These are phyloP conservation scores for Aspergillus ostianus DNA, from an alignment of 495 filamentous ascomycete genomes.

Conservation along the genomic window DNA sequence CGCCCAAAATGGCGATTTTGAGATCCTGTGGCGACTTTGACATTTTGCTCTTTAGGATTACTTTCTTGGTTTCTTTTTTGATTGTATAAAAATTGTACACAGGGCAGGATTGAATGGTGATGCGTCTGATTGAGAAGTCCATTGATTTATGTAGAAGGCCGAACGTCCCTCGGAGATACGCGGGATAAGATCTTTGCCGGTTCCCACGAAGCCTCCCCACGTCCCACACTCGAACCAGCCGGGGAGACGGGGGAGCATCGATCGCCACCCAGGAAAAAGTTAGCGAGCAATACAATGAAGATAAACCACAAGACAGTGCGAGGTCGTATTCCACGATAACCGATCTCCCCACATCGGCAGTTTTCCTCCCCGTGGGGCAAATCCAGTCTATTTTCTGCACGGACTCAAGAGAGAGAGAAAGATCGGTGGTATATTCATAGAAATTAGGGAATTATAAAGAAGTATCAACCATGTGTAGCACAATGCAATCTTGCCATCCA, in stretches of 20 bases:
- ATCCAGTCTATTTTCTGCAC: no score
- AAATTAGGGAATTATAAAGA: not conserved
- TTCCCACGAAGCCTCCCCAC: conserved; percentile 12
- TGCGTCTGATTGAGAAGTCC: no score
- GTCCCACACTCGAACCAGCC: conserved; percentile 17
- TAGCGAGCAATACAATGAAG: not conserved
- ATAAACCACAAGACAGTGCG: not conserved
- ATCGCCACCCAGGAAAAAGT: no score
- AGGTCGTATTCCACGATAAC: not conserved
- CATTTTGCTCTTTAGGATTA: conserved; percentile 19
- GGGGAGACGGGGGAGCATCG: not conserved
- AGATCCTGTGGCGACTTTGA: conserved; percentile 37
- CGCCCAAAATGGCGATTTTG: conserved; percentile 45
- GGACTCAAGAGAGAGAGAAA: no score
- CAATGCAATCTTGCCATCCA: not conserved
- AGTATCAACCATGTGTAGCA: not conserved
- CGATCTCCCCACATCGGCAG: not conserved
- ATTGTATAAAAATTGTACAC: no score
- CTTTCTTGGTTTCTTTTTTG: not conserved
- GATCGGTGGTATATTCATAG: not conserved
- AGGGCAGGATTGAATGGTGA: no score
- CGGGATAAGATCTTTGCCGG: not conserved
- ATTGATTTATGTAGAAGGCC: no score
- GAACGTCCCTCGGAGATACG: not conserved
- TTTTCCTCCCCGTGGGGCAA: no score